Evolutionary conservation across 768 basidiomycete genomes (phyloP).

Genomic region (Mycena maculata): DNA sequence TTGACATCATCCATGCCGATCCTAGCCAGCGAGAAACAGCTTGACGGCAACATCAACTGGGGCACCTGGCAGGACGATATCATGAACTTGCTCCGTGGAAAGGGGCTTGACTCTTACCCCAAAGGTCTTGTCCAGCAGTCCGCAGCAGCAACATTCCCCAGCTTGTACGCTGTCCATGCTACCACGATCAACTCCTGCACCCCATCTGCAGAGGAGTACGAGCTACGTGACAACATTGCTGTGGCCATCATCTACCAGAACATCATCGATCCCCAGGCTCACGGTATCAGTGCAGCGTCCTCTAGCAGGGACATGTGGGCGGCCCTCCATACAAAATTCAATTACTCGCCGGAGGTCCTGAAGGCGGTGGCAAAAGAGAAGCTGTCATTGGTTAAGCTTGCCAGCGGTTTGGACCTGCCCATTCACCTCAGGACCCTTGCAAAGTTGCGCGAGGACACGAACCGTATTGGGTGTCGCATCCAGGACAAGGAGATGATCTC

Average conservation of each 20-base stretch:
- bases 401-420: not conserved
- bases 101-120: conserved; percentile 9
- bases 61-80: not conserved
- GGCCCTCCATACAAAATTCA: no score
- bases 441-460: not conserved
- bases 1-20: no score
- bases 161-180: no score
- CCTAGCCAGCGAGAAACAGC: no score
- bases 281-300: not conserved
- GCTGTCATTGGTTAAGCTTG: not conserved
- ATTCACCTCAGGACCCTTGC: conserved; percentile 17
- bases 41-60: not conserved
- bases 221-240: no score
- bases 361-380: no score
- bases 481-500: no score
- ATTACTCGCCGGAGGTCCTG: no score
- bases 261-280: conserved; percentile 11
- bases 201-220: conserved; percentile 22
- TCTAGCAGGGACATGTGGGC: no score
- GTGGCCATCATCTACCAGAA: conserved; percentile 19
- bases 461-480: no score
- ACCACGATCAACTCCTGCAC: conserved; percentile 4
- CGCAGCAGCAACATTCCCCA: not conserved
- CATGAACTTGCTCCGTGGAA: not conserved
- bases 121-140: not conserved